Evolutionary conservation across 495 filamentous ascomycete species (phyloP), one percentile per base, ranked within the genome.

Genomic region (Aspergillus coremiiformis): DNA sequence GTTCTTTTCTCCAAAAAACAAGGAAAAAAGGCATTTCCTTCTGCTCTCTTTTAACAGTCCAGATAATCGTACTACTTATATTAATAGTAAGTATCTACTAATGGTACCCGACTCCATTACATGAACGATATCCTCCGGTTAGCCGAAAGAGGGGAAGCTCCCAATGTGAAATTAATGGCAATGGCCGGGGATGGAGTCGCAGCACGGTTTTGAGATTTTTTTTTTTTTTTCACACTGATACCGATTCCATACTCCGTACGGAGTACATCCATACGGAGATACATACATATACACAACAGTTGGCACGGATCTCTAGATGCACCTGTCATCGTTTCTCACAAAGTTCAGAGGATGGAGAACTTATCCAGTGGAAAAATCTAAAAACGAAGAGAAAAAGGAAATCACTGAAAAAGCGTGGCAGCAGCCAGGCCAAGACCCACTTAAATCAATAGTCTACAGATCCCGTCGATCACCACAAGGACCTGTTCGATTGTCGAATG

Each of bases 391-490:
- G 30, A 33, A 41, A 39, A 58, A 26, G 5, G 32, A 33, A 44
- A 49, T 30, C 11, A 51, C 45, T 47, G 51, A 41, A 60, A 59
- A 57, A 58, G 57, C 62, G 58, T 66, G 66, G 63, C 65, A 65
- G 65, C 59, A 57, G 39, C 49, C 53, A 55, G 9, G 68, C 70
- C 68, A 71, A 68, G 67, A 44, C 57, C 53, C 57, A 61, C 69
- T 68, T 68, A 71, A 61, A 67, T 63, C 70, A 73, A 73, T 73
- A 73, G 70, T 73, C 60, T 54, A 67, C 68, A 62, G 70, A 73
- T 73, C 70, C 59, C 52, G 69, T 68, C 68, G 70, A 73, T 73
- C 70, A 58, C 42, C 58, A 53, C 63, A 53, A 54, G 66, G 64
- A 70, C 67, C 64, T 62, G 57, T 64, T 41, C 58, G 48, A 51